Base-by-base conservation (phyloP, 306 rosid genomes). In the Trifolium fragiferum region DNA sequence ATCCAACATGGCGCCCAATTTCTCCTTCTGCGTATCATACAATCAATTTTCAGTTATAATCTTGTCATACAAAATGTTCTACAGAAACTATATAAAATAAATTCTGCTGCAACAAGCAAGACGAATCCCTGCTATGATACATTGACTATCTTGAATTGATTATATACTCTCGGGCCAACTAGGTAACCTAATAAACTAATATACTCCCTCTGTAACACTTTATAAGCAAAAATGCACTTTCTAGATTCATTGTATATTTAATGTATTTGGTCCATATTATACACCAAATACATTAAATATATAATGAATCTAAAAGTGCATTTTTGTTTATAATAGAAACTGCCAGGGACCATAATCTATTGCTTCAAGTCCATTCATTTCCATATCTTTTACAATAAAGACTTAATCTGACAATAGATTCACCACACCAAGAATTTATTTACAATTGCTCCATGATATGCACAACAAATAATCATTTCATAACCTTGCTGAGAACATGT, bases 1-100 rank as follows among this genome's bases (percentile, higher is more conserved):
- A 83, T 95, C 98, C 84, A 95, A 80, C 96, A 92, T 95, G 12
- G 95, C 90, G 5, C 99, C 77, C 60, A 95, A 88, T 81, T 82
- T 88, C 82, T 92, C 92, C 87, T 92, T 95, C 99, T 95, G 97
- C 86, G 80, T 25, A 64, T 71, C 77, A 67, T 30, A 46, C 40
- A 49, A 62, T 57, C 40, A 63, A 27, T 54, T 47, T 60, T 51
- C 54, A 66, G 72, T 44, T 67, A 67, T 64, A 47, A 50, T 40
- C 16, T 43, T 43, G 35, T 13, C 66, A 63, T 18, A 66, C 32
- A 27, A 4, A 38, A 51, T 60, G 49, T 59, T 63, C 41, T 10
- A 49, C 51, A 16, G 12, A 19, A 47, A 71, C 35, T 19, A 54
- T 20, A 54, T 19, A 54, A 54, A 54, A 49, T 14, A 15, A n/a